A percentile compares a stretch with the other conserved stretches of the same genome.
Evolutionary conservation across 2,329 filamentous ascomycete genomes (phyloP).

Genomic region (Penicillium frequentans): DNA sequence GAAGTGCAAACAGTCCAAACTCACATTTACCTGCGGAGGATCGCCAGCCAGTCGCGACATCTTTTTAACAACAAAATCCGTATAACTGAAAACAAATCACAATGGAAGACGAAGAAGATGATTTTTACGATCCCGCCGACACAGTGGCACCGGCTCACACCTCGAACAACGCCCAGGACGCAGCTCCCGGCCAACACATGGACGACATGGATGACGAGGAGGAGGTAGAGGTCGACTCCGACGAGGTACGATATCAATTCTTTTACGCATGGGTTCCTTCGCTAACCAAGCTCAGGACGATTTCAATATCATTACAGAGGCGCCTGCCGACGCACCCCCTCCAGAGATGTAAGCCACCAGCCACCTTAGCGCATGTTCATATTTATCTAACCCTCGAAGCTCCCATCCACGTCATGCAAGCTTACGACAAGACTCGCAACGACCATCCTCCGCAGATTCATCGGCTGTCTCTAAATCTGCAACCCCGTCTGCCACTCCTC

Average conservation of each 20-base stretch:
- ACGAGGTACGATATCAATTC: slow-evolving; percentile 23
- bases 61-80: slow-evolving; percentile 4
- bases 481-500: slow-evolving; percentile 34
- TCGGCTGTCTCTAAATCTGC: slow-evolving; percentile 31
- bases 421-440: slow-evolving; percentile 36
- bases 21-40: slow-evolving; percentile 13
- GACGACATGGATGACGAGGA: slow-evolving; percentile 42
- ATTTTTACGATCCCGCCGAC: slow-evolving; percentile 47
- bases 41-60: slow-evolving; percentile 12
- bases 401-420: slow-evolving; percentile 40
- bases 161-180: slow-evolving; percentile 30
- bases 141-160: slow-evolving; percentile 31
- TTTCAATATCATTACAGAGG: slow-evolving; percentile 52
- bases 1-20: slow-evolving; percentile 27
- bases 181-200: slow-evolving; percentile 28
- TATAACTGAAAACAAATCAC: slow-evolving; percentile 15
- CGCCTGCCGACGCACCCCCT: slow-evolving; percentile 41
- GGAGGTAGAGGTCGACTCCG: slow-evolving; percentile 43
- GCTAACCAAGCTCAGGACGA: slow-evolving; percentile 40
- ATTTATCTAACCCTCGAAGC: slow-evolving; percentile 30
- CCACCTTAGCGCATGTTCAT: slow-evolving; percentile 2
- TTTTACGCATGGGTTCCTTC: background rate
- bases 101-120: slow-evolving; percentile 51
- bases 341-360: slow-evolving; percentile 36
- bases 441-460: slow-evolving; percentile 35